phyloP scores from a whole-genome alignment of 495 filamentous ascomycete species.

The Penicillium verhagenii region DNA sequence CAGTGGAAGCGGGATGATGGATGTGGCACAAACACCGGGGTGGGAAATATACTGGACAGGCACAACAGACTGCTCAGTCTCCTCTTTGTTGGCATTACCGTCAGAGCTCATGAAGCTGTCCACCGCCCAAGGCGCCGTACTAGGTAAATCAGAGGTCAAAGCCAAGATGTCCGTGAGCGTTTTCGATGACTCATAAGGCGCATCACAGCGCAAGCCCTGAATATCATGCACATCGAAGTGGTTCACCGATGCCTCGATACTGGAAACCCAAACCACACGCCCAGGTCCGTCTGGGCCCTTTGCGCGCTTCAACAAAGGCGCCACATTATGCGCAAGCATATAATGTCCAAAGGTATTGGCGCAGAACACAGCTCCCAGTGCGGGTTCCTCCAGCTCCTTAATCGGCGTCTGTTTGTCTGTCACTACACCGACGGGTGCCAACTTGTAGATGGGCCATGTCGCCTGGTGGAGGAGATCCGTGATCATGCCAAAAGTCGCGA shows the following conservation, averaged over 20 bases:
- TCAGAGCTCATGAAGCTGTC: conserved; percentile 47
- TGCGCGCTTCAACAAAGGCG: conserved; percentile 63
- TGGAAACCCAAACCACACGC: conserved; percentile 83
- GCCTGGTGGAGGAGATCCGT: conserved; percentile 64
- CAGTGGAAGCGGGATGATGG: conserved; percentile 67
- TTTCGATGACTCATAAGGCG: conserved; percentile 82
- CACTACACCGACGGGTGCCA: conserved; percentile 56
- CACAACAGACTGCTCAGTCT: conserved; percentile 1
- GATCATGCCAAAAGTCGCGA: conserved; percentile 56
- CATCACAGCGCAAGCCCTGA: conserved; percentile 60
- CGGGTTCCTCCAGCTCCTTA: conserved; percentile 41
- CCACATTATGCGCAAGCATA: conserved; percentile 75
- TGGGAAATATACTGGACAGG: conserved; percentile 76
- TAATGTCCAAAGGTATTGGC: conserved; percentile 97
- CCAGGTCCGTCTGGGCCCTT: conserved; percentile 43
- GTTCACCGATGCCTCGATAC: conserved; percentile 63
- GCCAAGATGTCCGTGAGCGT: conserved; percentile 79
- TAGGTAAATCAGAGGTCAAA: conserved; percentile 68
- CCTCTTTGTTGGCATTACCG: conserved; percentile 7
- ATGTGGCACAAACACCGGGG: conserved; percentile 81
- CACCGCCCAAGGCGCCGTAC: conserved; percentile 53
- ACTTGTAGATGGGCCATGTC: conserved; percentile 80
- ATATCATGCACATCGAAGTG: conserved; percentile 66
- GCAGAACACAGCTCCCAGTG: conserved; percentile 78
- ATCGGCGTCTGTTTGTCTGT: conserved; percentile 33